Evolutionary conservation across 495 filamentous ascomycete genomes (phyloP).

Genomic region (Xylaria sp.): DNA sequence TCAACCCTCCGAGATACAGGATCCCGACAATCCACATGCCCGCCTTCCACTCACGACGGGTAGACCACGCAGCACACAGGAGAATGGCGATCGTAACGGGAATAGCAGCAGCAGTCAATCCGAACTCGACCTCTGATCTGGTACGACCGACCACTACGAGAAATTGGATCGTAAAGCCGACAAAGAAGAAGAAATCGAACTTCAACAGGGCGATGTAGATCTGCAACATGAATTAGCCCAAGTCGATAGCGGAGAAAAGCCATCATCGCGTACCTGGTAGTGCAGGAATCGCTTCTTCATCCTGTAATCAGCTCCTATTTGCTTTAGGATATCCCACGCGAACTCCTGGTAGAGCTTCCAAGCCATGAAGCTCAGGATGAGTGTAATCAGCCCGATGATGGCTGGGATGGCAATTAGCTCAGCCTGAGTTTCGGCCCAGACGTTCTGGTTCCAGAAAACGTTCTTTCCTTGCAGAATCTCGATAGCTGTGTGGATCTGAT

Average conservation of each 20-base stretch:
- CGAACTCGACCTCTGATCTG: conserved; percentile 74
- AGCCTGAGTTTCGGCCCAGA: conserved; percentile 74
- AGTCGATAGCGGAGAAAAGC: not conserved
- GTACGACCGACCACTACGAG: conserved; percentile 80
- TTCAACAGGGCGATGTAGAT: conserved; percentile 98
- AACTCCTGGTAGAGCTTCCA: conserved; percentile 99
- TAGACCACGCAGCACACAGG: conserved; percentile 81
- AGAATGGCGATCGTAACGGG: conserved; percentile 90
- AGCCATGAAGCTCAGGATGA: conserved; percentile 75
- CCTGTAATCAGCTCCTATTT: conserved; percentile 94
- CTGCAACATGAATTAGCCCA: conserved; percentile 58
- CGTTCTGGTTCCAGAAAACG: conserved; percentile 41
- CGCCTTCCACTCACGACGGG: conserved; percentile 77
- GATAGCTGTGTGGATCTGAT: conserved; percentile 82
- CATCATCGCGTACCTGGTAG: conserved; percentile 77
- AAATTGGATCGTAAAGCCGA: conserved; percentile 97
- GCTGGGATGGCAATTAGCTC: conserved; percentile 86
- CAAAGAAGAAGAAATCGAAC: conserved; percentile 99
- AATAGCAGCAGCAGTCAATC: conserved; percentile 84
- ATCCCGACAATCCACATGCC: conserved; percentile 82
- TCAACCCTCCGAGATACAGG: conserved; percentile 86
- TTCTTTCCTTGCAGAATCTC: conserved; percentile 46
- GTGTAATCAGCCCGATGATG: conserved; percentile 77
- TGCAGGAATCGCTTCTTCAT: conserved; percentile 96
- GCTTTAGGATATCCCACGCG: conserved; percentile 99